phyloP scores from a whole-genome alignment of 495 filamentous ascomycete genomes.

The Podospora pseudopauciseta region DNA sequence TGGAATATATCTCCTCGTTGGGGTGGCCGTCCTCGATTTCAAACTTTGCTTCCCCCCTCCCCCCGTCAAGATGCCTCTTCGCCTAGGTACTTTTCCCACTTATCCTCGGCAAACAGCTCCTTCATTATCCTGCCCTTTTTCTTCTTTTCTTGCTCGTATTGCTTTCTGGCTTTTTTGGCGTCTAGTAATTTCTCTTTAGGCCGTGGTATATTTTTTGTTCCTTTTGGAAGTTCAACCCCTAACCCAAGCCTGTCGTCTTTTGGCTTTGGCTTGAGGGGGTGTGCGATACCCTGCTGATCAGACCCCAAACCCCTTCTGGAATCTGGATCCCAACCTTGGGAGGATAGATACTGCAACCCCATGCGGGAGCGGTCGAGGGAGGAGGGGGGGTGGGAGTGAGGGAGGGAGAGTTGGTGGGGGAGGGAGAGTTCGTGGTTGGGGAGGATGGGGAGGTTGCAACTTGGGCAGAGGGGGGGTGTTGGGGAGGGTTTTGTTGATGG shows the following conservation, averaged over 20 bases:
- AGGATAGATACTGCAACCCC: slow-evolving; percentile 70
- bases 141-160: not conserved
- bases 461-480: slow-evolving; percentile 23
- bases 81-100: slow-evolving; percentile 5
- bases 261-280: slow-evolving; percentile 59
- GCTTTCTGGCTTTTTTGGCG: slow-evolving; percentile 5
- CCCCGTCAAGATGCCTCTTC: not conserved
- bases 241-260: not conserved
- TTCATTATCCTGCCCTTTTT: not conserved
- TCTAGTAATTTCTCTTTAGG: slow-evolving; percentile 6
- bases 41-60: no score
- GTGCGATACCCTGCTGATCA: slow-evolving; percentile 65
- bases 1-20: no score
- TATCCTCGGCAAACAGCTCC: slow-evolving; percentile 1
- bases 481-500: not conserved
- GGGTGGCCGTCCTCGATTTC: no score
- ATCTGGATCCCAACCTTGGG: slow-evolving; percentile 88
- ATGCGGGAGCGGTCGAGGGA: slow-evolving; percentile 72
- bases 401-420: slow-evolving; percentile 75
- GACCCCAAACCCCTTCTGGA: slow-evolving; percentile 67
- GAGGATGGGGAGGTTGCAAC: not conserved
- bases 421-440: slow-evolving; percentile 46
- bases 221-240: slow-evolving; percentile 7
- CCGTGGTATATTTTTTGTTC: not conserved
- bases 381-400: slow-evolving; percentile 81